Conservation (phyloP, 2,329 filamentous ascomycete genomes). For the Ophioceras dolichostomum region DNA sequence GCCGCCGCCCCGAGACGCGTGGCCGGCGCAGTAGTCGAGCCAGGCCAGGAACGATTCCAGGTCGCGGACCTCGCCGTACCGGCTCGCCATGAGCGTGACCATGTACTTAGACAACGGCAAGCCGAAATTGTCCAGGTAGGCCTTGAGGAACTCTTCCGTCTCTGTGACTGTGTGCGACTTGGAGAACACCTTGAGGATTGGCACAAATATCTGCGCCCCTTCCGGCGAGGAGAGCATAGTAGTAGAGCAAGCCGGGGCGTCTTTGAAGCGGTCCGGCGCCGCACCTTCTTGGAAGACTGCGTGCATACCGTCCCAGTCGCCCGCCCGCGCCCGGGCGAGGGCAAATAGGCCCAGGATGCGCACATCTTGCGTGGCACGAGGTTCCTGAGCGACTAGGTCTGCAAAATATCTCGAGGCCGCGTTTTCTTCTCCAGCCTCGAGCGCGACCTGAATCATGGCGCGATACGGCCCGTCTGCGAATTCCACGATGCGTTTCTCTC, state of each 20-base stretch:
- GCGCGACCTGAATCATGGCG: conserved; percentile 25
- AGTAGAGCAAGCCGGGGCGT: no score
- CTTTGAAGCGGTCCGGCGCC: conserved; percentile 8
- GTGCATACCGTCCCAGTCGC: conserved; percentile 27
- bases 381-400: conserved; percentile 12
- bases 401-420: conserved; percentile 18
- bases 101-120: conserved; percentile 21
- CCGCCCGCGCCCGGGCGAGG: conserved; percentile 20
- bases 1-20: conserved; percentile 1
- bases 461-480: conserved; percentile 20
- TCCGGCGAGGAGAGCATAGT: conserved; percentile 9
- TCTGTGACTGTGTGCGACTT: conserved; percentile 24
- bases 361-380: conserved; percentile 16
- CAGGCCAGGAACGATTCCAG: conserved; percentile 23
- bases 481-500: conserved; percentile 11
- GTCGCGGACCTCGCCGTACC: conserved; percentile 26
- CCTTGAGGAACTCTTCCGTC: conserved; percentile 32
- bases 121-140: conserved; percentile 20
- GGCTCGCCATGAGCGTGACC: conserved; percentile 29
- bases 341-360: conserved; percentile 23
- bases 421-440: conserved; percentile 19
- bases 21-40: conserved; percentile 23
- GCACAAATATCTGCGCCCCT: conserved; percentile 19
- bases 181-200: conserved; percentile 25
- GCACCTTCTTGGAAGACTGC: conserved; percentile 17